These are phyloP conservation scores for Mycothermus thermophilus DNA, from an alignment of 495 filamentous ascomycete species.

Conservation along the genomic window DNA sequence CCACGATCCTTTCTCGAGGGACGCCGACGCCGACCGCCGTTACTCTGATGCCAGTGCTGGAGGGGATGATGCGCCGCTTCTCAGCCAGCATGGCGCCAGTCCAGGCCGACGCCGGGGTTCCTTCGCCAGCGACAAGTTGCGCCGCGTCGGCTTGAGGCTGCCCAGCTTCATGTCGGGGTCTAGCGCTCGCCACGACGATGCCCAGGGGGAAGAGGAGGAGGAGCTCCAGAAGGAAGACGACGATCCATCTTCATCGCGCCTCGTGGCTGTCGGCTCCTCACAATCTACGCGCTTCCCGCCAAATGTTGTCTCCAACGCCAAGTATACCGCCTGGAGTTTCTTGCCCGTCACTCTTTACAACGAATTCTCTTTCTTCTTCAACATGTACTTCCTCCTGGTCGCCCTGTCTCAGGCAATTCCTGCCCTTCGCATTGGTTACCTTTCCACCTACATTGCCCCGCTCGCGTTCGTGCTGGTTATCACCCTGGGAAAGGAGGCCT, in stretches of 20 bases:
- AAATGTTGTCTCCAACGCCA: conserved; percentile 89
- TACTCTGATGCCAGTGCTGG: conserved; percentile 39
- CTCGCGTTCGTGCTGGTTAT: conserved; percentile 82
- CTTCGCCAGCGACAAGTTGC: conserved; percentile 22
- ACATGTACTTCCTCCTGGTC: conserved; percentile 94
- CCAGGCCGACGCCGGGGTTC: conserved; percentile 16
- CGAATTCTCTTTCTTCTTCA: conserved; percentile 99
- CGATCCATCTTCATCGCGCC: conserved; percentile 39
- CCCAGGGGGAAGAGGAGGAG: conserved; percentile 21
- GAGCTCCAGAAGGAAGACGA: conserved; percentile 33
- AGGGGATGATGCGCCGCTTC: conserved; percentile 52
- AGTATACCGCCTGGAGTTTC: conserved; percentile 95
- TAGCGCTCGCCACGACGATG: no score
- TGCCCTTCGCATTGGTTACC: conserved; percentile 77
- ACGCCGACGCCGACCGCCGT: conserved; percentile 38
- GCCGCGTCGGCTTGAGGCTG: conserved; percentile 28
- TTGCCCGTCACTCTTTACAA: conserved; percentile 89
- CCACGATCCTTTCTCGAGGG: conserved; percentile 40
- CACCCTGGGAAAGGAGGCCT: conserved; percentile 89
- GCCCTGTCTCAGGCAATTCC: conserved; percentile 88
- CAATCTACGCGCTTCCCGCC: conserved; percentile 51
- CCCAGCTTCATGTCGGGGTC: conserved; percentile 38
- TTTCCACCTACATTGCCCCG: conserved; percentile 88
- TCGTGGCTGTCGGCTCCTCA: conserved; percentile 34
- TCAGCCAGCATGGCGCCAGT: conserved; percentile 27